Evolutionary conservation across 306 rosid species (phyloP), one percentile per base, ranked within the genome.

Genomic region (Rosa multiflora): DNA sequence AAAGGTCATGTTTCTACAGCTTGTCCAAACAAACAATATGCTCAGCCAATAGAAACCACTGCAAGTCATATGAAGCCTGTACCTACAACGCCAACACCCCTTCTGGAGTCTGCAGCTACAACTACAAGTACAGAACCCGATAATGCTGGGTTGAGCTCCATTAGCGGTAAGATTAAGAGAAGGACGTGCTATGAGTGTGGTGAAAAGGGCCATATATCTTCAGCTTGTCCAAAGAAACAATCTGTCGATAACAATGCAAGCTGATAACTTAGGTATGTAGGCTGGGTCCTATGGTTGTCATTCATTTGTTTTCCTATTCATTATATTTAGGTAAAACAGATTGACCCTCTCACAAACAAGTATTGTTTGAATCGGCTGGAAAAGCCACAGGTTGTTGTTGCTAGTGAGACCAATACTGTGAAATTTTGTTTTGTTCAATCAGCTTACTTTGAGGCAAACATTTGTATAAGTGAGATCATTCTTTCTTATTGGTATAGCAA

Each of bases 131-230:
- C 49, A 40, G 72, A 67, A 40, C 72, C 72, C 6, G 49, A 40
- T 67, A 67, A 20, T 67, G 48, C 49, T 39, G 49, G 72, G 9
- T 67, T 67, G 47, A 67, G 49, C 48, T 67, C 72, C 13, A 67
- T 67, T 67, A 87, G 85, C 66, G 90, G 93, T 72, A 92, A 90
- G 88, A 82, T 88, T 58, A 92, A 67, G 86, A 85, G 91, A 75
- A 87, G 95, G 84, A 92, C 88, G 6, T 92, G 95, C 86, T 90
- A 83, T 18, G 93, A 88, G 72, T 92, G 97, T 79, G 90, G 92
- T 82, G 91, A 90, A 83, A 92, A 92, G 80, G 97, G 95, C 10
- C 97, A 92, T 85, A 12, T 78, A 61, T 66, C 85, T 48, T 87
- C 91, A 0, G 87, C 70, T 69, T 92, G 95, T 79, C 93, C 91